Evolutionary conservation across 164 flowering plant species (phyloP).

Genomic region (Vitis cinerea): DNA sequence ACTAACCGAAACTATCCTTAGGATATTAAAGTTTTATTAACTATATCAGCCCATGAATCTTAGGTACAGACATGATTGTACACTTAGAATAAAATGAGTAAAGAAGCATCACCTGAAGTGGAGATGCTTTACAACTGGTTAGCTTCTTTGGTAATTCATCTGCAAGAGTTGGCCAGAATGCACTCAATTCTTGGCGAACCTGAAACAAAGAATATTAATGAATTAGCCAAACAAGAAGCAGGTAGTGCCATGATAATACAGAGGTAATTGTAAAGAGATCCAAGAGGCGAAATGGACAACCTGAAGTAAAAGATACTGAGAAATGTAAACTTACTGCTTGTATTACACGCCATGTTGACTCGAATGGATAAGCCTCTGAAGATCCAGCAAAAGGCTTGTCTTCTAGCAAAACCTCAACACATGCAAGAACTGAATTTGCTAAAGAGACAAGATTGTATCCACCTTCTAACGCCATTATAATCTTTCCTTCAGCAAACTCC

Average conservation of each 20-base stretch:
- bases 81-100: background rate
- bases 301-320: background rate
- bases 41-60: too few species aligned
- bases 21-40: too few species aligned
- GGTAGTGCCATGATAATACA: background rate
- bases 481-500: constrained; percentile 82
- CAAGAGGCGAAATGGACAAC: background rate
- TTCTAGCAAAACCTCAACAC: constrained; percentile 71
- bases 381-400: constrained; percentile 52
- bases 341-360: constrained; percentile 91
- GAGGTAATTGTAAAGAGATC: background rate
- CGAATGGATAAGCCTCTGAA: constrained; percentile 74
- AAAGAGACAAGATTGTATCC: constrained; percentile 90
- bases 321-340: constrained; percentile 45
- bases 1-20: too few species aligned
- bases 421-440: constrained; percentile 80
- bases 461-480: constrained; percentile 90
- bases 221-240: background rate
- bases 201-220: constrained; percentile 23
- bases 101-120: constrained; percentile 37
- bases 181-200: constrained; percentile 71
- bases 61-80: background rate
- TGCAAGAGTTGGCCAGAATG: constrained; percentile 70
- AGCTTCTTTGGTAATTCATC: constrained; percentile 56
- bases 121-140: constrained; percentile 32